These are phyloP conservation scores for Paramecium biaurelia DNA, from an alignment of 73 alveolate species.

Conservation along the genomic window DNA sequence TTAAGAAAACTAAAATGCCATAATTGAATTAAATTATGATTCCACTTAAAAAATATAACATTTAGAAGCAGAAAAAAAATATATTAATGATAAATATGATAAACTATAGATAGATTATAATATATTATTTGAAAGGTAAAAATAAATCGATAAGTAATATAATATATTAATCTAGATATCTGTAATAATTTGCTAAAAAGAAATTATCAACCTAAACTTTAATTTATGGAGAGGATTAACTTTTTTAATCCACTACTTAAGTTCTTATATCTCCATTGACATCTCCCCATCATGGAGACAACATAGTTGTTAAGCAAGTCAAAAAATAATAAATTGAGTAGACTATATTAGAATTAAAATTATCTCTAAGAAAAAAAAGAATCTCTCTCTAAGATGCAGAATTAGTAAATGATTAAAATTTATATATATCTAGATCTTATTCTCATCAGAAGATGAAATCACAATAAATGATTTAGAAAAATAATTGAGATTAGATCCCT, in stretches of 20 bases:
- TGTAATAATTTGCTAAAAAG: neutral
- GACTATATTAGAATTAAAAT: neutral
- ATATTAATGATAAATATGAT: neutral
- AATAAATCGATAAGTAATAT: neutral
- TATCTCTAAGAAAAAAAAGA: conserved; percentile 1
- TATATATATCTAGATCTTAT: neutral
- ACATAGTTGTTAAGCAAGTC: neutral
- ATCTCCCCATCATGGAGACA: conserved; percentile 34
- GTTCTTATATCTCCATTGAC: neutral
- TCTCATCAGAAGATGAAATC: neutral
- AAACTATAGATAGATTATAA: neutral
- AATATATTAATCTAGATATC: neutral
- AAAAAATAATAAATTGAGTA: neutral
- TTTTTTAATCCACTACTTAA: neutral
- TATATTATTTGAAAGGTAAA: neutral
- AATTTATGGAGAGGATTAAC: conserved; percentile 21
- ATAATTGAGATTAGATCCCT: neutral
- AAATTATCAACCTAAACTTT: neutral
- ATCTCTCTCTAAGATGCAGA: neutral
- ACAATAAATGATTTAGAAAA: neutral
- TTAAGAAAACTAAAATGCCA: neutral
- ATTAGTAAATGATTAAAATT: neutral
- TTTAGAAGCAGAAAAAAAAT: conserved; percentile 17
- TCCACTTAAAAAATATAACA: neutral
- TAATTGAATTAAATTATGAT: neutral